Evolutionary conservation across 2,329 filamentous ascomycete genomes (phyloP).

Genomic region (Colletotrichum graminicola): DNA sequence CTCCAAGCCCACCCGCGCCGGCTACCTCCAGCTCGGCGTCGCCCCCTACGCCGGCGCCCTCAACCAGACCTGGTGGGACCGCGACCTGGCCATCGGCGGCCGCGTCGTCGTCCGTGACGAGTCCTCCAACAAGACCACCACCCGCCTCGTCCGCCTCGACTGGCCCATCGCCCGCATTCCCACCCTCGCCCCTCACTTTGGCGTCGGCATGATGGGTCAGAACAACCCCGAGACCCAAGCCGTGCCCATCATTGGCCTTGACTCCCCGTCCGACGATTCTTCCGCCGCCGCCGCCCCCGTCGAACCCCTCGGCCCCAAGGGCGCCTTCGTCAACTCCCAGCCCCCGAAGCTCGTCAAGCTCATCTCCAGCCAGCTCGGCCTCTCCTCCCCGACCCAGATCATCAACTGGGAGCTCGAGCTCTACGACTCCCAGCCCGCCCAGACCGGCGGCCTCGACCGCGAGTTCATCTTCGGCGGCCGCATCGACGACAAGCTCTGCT

Average conservation of each 20-base stretch:
- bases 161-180: constrained; percentile 96
- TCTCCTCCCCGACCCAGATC: constrained; percentile 79
- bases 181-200: constrained; percentile 94
- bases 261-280: constrained; percentile 66
- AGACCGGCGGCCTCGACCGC: constrained; percentile 85
- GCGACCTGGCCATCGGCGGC: constrained; percentile 91
- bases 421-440: constrained; percentile 89
- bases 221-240: constrained; percentile 92
- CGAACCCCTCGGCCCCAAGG: constrained; percentile 67
- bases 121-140: constrained; percentile 79
- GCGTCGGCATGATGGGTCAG: constrained; percentile 74
- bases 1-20: constrained; percentile 84
- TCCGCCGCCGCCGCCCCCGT: constrained; percentile 49
- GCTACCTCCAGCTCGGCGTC: constrained; percentile 90
- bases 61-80: constrained; percentile 96
- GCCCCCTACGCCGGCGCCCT: constrained; percentile 92
- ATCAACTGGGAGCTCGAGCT: constrained; percentile 98
- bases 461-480: constrained; percentile 96
- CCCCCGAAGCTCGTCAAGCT: constrained; percentile 86
- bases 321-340: constrained; percentile 85
- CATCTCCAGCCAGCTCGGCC: constrained; percentile 82
- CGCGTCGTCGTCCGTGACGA: constrained; percentile 85
- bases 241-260: constrained; percentile 92
- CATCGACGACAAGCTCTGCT: constrained; percentile 98
- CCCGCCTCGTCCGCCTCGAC: constrained; percentile 87